Base-by-base conservation (phyloP, 169 alveolate genomes). In the Plasmodium knowlesi region DNA sequence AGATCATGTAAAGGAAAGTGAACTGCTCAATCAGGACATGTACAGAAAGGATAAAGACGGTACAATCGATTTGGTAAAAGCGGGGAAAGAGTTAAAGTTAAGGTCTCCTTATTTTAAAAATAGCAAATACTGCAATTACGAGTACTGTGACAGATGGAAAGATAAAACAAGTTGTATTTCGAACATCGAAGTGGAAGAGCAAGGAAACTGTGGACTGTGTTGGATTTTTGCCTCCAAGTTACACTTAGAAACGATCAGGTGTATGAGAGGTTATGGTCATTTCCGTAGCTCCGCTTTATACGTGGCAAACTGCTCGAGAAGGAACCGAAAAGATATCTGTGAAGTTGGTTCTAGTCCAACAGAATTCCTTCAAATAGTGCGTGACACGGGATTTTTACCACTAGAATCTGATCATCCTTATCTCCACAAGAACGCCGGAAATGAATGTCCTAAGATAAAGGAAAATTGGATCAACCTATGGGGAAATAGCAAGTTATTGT, bases 181-280 rank as follows among this genome's bases (percentile, higher is more conserved):
- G 5, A 84, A 71, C 19, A 71, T 84, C 16, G 83, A 84, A 37
- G 92, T 71, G 76, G 92, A 84, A 32, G 92, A 84, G 2, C 92
- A 84, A 41, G 83, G 83, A 2, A 84, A 80, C 46, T 85, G 96
- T 92, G 94, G 88, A 1, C 41, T 79, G n/a, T 92, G 92, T 3
- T 92, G 96, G 96, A 30, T 54, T 5, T 92, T 92, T 74, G 96
- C 96, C 19, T 85, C 92, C 28, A 86, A 78, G 53, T 53, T 84
- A 14, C 96, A 92, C 80, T 41, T 92, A 50, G 96, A 92, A 79
- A 84, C 92, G 43, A 76, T 92, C 57, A 78, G 79, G 34, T 83
- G 95, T 12, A 92, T 84, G 93, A 92, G 82, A 25, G 91, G 95
- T 32, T 90, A 90, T 81, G 95, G 92, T 14, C 92, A 79, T 54